Evolutionary conservation across 192 early-diverging fungal species (phyloP).

Genomic region (Linnemannia exigua): DNA sequence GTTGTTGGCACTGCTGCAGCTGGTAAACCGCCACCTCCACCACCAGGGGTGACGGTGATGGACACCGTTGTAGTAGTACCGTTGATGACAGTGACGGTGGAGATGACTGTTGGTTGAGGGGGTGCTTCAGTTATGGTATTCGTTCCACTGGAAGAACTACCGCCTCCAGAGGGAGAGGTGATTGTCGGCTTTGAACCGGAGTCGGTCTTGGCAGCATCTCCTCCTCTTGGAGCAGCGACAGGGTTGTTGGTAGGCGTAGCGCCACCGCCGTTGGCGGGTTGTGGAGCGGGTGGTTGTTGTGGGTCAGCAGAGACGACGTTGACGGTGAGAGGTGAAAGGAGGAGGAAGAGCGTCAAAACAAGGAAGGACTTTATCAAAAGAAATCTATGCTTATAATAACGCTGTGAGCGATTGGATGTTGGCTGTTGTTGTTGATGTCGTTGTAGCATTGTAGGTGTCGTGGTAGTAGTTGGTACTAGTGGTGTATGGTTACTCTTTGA

Average conservation of each 20-base stretch:
- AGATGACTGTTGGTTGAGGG: constrained; percentile 8
- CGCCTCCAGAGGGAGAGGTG: neutral
- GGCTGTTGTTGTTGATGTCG: neutral
- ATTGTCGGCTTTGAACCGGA: neutral
- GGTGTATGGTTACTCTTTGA: neutral
- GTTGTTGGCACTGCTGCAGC: neutral
- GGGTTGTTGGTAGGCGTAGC: neutral
- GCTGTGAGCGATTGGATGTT: neutral
- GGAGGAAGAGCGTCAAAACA: neutral
- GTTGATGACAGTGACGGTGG: constrained; percentile 45
- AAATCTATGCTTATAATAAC: neutral
- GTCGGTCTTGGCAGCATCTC: constrained; percentile 19
- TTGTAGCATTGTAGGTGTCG: neutral
- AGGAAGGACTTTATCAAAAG: neutral
- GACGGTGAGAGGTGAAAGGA: neutral
- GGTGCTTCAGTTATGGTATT: neutral
- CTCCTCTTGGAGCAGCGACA: neutral
- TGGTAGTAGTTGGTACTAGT: neutral
- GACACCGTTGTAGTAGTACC: constrained; percentile 30
- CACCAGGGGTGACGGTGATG: constrained; percentile 6
- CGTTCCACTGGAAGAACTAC: neutral
- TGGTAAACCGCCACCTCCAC: neutral
- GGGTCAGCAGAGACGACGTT: neutral
- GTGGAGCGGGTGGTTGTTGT: neutral
- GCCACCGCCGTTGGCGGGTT: neutral